Percentiles rank a stretch among this genome's conserved stretches.
phyloP scores from a whole-genome alignment of 768 basidiomycete species.

The Kwoniella shandongensis region DNA sequence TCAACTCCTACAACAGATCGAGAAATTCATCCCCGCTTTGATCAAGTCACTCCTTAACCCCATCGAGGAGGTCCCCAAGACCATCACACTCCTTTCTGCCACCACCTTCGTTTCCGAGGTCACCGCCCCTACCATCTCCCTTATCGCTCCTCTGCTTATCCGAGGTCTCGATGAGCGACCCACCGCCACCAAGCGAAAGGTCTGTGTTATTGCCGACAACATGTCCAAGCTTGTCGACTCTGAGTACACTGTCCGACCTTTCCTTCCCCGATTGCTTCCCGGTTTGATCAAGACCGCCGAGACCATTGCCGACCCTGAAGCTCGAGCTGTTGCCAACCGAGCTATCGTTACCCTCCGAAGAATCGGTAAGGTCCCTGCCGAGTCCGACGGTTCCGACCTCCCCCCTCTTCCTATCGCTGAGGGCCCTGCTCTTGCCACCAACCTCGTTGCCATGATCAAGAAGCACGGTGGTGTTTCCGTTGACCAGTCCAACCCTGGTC shows the following conservation, averaged over 20 bases:
- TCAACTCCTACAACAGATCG: conserved; percentile 57
- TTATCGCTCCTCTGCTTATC: conserved; percentile 93
- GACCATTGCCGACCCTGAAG: conserved; percentile 95
- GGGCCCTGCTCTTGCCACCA: conserved; percentile 63
- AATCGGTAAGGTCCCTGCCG: conserved; percentile 82
- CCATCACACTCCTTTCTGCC: conserved; percentile 89
- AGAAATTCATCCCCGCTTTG: conserved; percentile 80
- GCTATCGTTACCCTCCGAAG: conserved; percentile 95
- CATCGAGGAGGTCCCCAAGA: conserved; percentile 96
- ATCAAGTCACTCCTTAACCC: conserved; percentile 98
- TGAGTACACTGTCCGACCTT: conserved; percentile 88
- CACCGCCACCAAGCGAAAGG: conserved; percentile 94
- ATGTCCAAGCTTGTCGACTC: conserved; percentile 99
- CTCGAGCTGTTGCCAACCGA: conserved; percentile 83
- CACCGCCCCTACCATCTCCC: conserved; percentile 91
- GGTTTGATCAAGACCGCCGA: conserved; percentile 93
- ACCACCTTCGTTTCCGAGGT: conserved; percentile 99
- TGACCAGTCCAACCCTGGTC: conserved; percentile 61
- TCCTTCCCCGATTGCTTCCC: conserved; percentile 92
- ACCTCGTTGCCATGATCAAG: conserved; percentile 77
- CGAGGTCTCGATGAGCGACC: conserved; percentile 93
- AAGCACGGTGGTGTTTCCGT: conserved; percentile 67
- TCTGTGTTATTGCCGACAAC: conserved; percentile 96
- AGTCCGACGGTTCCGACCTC: conserved; percentile 84
- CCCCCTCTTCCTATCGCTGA: conserved; percentile 80